A percentile compares a stretch with the other conserved stretches of the same genome.
Evolutionary conservation across 768 basidiomycete species (phyloP).

Genomic region (Xanthoconium stramineum): DNA sequence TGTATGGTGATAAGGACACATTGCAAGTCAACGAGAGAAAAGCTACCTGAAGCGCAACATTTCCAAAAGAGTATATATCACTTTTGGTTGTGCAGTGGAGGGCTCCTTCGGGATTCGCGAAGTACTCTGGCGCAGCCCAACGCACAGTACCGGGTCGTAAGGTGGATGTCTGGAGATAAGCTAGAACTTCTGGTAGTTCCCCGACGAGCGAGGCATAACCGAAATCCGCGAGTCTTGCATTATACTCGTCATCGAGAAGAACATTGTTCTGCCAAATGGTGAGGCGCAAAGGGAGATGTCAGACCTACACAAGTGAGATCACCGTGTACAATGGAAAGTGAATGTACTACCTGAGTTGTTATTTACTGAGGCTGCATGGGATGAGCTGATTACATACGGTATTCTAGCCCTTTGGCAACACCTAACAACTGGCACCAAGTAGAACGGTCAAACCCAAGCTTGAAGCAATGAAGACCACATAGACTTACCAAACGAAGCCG

Average conservation of each 20-base stretch:
- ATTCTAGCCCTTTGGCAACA: not conserved
- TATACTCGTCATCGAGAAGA: constrained; percentile 2
- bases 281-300: not conserved
- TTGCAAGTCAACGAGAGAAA: not conserved
- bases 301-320: constrained; percentile 8
- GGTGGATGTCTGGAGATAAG: constrained; percentile 4
- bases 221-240: constrained; percentile 6
- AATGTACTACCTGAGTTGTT: constrained; percentile 2
- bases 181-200: constrained; percentile 1
- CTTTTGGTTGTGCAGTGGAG: not conserved
- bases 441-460: not conserved
- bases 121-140: constrained; percentile 8
- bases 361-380: not conserved
- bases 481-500: constrained; percentile 5
- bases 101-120: not conserved
- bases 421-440: not conserved
- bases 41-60: constrained; percentile 3
- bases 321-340: constrained; percentile 2
- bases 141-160: constrained; percentile 3
- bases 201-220: constrained; percentile 7
- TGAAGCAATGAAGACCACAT: not conserved
- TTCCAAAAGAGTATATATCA: constrained; percentile 12
- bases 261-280: constrained; percentile 4
- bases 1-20: not conserved
- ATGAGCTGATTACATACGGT: not conserved